Conservation (phyloP, 768 basidiomycete species). For the Auricularia cornea region DNA sequence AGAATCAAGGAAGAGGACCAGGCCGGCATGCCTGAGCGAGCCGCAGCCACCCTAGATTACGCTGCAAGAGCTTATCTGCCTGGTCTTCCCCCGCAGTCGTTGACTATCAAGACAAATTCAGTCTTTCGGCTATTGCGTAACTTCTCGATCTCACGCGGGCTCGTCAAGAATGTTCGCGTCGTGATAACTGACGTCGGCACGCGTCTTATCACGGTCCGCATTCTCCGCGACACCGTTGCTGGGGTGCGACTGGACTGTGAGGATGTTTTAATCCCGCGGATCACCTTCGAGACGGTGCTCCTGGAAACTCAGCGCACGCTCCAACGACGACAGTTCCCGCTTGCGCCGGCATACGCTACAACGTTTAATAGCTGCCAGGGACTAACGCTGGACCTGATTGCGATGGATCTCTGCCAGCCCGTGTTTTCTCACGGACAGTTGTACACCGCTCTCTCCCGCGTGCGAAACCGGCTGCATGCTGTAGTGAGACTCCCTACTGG, state of each 20-base stretch:
- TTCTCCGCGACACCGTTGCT: slow-evolving; percentile 12
- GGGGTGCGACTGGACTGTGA: slow-evolving; percentile 11
- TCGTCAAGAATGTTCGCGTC: slow-evolving; percentile 34
- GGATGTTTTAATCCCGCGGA: slow-evolving; percentile 21
- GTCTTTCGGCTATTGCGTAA: slow-evolving; percentile 31
- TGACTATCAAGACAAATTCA: slow-evolving; percentile 24
- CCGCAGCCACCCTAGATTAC: slow-evolving; percentile 16
- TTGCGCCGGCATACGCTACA: slow-evolving; percentile 9
- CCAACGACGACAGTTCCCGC: slow-evolving; percentile 6
- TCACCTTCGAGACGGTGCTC: slow-evolving; percentile 12
- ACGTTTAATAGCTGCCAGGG: slow-evolving; percentile 13
- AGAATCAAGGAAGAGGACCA: slow-evolving; percentile 18
- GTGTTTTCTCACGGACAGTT: slow-evolving; percentile 11
- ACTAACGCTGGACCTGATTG: slow-evolving; percentile 7
- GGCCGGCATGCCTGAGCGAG: slow-evolving; percentile 8
- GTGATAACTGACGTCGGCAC: slow-evolving; percentile 22
- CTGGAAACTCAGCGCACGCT: slow-evolving; percentile 1
- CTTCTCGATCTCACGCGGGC: slow-evolving; percentile 26
- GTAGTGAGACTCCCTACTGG: no score
- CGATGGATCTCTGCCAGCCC: slow-evolving; percentile 1
- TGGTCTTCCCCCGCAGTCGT: no score
- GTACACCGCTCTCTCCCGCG: slow-evolving; percentile 7
- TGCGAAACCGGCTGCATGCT: not conserved
- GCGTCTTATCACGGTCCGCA: slow-evolving; percentile 14
- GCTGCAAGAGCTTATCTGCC: slow-evolving; percentile 18